Conservation (phyloP, 768 basidiomycete species). For the Coprinopsis marcescibilis region DNA sequence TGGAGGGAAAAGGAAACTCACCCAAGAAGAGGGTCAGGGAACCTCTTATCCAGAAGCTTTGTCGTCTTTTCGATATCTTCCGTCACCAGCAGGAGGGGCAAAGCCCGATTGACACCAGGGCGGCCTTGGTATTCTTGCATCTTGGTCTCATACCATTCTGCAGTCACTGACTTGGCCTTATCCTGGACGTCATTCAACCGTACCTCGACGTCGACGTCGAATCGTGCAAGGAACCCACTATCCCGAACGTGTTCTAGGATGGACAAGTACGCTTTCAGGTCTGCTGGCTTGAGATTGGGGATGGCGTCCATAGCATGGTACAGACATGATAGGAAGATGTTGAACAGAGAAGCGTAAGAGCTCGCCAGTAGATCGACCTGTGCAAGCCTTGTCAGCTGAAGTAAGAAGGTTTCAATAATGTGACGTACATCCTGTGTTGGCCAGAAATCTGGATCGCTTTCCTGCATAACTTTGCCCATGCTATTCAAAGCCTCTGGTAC, state of each 20-base stretch:
- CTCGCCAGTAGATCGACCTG: conserved; percentile 66
- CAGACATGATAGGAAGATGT: conserved; percentile 76
- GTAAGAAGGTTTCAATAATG: neutral
- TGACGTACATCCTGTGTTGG: conserved; percentile 70
- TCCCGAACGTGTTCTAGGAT: conserved; percentile 69
- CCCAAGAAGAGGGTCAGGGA: conserved; percentile 79
- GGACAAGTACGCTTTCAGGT: conserved; percentile 56
- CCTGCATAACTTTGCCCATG: conserved; percentile 63
- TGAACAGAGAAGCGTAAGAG: conserved; percentile 73
- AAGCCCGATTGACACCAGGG: conserved; percentile 75
- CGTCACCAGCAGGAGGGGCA: conserved; percentile 78
- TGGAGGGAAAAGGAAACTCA: conserved; percentile 30
- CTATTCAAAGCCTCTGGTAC: conserved; percentile 83
- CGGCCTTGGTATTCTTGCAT: conserved; percentile 57
- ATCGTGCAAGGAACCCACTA: conserved; percentile 65
- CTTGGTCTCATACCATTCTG: conserved; percentile 57
- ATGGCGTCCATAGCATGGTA: conserved; percentile 80
- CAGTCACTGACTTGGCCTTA: conserved; percentile 53
- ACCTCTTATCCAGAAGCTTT: conserved; percentile 81
- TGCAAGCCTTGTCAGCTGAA: neutral
- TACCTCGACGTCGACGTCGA: conserved; percentile 65
- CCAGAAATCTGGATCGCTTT: conserved; percentile 74
- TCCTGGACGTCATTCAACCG: conserved; percentile 66
- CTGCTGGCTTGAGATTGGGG: conserved; percentile 66
- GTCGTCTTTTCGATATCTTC: conserved; percentile 85